Evolutionary conservation across 129 eudicot species (phyloP), one percentile per base, ranked within the genome.

Genomic region (Silybum marianum): DNA sequence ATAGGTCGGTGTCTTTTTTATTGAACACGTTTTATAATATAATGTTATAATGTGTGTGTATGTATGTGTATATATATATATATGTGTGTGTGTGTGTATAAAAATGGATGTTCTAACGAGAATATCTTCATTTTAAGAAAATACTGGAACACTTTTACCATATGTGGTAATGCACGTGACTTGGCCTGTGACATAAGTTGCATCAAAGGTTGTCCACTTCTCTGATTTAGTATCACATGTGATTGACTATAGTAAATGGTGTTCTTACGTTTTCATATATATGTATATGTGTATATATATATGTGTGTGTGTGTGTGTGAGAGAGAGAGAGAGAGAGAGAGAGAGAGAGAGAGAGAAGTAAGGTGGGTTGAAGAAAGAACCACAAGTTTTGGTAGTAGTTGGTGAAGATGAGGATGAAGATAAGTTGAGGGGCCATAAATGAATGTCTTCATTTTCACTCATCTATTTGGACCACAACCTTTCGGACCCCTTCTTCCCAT

Each of bases 341-440:
- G 30, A 26, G 30, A 26, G 30, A 0, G 30, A 28, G 30, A 28
- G 9, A 44, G 3, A 39, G 22, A 42, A 63, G 40, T 74, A 65
- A 36, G 81, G 76, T 67, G 21, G 78, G 38, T 76, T 70, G 73
- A 46, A 76, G 9, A 80, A 76, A 76, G 60, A 82, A 76, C 86
- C 78, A 82, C 78, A 82, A 39, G 82, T 70, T 70, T 24, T 76
- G 51, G 73, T 58, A 70, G 82, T 82, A 76, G 86, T 76, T 82
- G 82, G 86, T 70, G 86, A 69, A 82, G 78, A 38, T 69, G 82
- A 82, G 77, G 78, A 25, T 69, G 82, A 82, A 32, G 36, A 58
- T 82, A 62, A 82, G 68, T 82, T 71, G 86, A 82, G 86, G 82
- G 86, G 14, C 86, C 86, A 10, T 65, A 82, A 69, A 82, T 76